phyloP scores from a whole-genome alignment of 306 rosid species.

The Corylus heterophylla region DNA sequence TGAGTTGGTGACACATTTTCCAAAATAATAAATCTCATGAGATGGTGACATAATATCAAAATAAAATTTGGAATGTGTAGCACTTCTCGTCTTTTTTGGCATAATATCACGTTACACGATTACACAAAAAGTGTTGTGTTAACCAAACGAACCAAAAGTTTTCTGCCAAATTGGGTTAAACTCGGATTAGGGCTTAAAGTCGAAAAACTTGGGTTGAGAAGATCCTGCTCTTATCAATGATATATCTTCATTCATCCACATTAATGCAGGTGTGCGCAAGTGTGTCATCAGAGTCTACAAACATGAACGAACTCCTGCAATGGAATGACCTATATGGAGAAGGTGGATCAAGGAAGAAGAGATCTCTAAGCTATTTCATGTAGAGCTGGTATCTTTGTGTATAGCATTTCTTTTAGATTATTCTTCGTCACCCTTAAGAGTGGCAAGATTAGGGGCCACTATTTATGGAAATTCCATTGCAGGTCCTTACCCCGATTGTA shows the following conservation, averaged over 20 bases:
- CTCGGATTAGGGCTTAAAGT: no score
- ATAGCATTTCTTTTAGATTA: slow-evolving; percentile 49
- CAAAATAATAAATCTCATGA: no score
- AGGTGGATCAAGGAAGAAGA: slow-evolving; percentile 87
- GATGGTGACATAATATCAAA: no score
- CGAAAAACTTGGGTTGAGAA: no score
- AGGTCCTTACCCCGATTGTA: slow-evolving; percentile 47
- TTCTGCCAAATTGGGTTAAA: no score
- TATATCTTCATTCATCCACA: background rate
- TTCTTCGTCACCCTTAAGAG: slow-evolving; percentile 41
- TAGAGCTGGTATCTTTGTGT: slow-evolving; percentile 52
- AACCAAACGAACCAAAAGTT: no score
- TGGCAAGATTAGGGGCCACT: slow-evolving; percentile 30
- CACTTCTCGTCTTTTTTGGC: no score
- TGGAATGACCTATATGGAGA: slow-evolving; percentile 97
- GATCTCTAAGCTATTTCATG: slow-evolving; percentile 88
- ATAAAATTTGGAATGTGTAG: no score
- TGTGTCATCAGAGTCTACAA: slow-evolving; percentile 82
- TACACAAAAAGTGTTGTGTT: background rate
- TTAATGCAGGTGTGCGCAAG: slow-evolving; percentile 84
- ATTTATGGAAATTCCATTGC: slow-evolving; percentile 27
- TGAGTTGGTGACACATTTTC: no score
- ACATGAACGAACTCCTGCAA: slow-evolving; percentile 81
- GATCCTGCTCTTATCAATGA: no score
- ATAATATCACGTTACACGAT: background rate